Conservation (phyloP, 2,329 filamentous ascomycete species). For the Bipolaris sorokiniana region DNA sequence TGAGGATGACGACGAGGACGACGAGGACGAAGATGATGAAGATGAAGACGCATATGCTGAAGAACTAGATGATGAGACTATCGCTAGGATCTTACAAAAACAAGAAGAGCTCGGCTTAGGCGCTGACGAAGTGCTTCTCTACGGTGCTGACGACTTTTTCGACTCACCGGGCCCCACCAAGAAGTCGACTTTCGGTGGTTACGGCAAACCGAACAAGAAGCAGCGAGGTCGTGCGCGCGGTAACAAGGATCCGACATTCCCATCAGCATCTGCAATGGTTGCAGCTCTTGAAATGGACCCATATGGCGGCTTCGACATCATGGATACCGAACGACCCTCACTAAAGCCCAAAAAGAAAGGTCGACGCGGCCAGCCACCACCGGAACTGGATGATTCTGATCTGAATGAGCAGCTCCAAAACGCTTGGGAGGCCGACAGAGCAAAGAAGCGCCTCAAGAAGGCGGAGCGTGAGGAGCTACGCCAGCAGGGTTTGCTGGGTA, state of each 20-base stretch:
- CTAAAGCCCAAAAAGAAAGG: constrained; percentile 70
- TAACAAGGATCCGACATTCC: constrained; percentile 50
- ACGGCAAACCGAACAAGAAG: constrained; percentile 38
- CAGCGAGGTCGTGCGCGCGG: constrained; percentile 24
- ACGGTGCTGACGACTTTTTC: constrained; percentile 57
- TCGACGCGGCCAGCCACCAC: constrained; percentile 59
- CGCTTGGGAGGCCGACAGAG: constrained; percentile 54
- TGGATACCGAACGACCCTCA: constrained; percentile 79
- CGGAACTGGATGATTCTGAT: constrained; percentile 54
- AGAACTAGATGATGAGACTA: constrained; percentile 63
- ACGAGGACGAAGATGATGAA: constrained; percentile 24
- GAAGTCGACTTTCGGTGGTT: constrained; percentile 18
- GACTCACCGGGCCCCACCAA: constrained; percentile 36
- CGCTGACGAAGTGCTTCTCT: constrained; percentile 64
- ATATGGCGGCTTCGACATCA: constrained; percentile 78
- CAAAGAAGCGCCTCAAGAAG: constrained; percentile 56
- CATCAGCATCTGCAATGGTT: constrained; percentile 62
- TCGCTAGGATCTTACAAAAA: constrained; percentile 66
- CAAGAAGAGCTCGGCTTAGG: constrained; percentile 69
- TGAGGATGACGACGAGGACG: constrained; percentile 46
- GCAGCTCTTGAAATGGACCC: constrained; percentile 65
- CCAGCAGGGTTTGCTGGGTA: constrained; percentile 52
- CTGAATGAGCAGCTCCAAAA: constrained; percentile 49
- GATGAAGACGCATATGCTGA: constrained; percentile 18
- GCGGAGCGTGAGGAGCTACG: constrained; percentile 55